Base-by-base conservation (phyloP, 2,329 filamentous ascomycete genomes). In the Botrytis squamosa region DNA sequence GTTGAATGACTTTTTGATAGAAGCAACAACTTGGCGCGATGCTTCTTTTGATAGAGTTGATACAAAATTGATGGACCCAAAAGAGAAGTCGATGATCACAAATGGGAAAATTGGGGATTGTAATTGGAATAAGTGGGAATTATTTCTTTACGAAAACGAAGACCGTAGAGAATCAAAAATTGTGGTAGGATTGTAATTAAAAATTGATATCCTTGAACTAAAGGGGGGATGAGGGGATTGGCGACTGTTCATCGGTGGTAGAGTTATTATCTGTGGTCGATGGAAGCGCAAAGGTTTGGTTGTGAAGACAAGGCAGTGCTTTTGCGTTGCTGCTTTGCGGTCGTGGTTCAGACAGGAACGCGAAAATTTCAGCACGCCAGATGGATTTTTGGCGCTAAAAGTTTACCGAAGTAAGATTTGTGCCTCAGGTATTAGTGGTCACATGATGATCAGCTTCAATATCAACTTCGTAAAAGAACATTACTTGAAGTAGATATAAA, bases 11-110 rank as follows among this genome's bases (percentile, higher is more conserved):
- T 76, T 80, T 79, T 78, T 77, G 73, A 65, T 75, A 78, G 77
- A 78, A 79, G 76, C 74, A 78, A 65, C 71, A 74, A 76, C 77
- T 81, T 80, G 78, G 80, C 80, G 80, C 80, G 80, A 80, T 75
- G 75, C 77, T 73, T 69, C 71, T 64, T 42, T 73, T 44, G 71
- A 73, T 73, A 69, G 46, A 60, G 71, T 62, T 70, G 68, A 70
- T 62, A 36, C 29, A 60, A 60, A 52, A 57, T 70, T 36, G 71
- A 70, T 73, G 71, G 40, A 70, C 40, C 65, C 40, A 73, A 70
- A 64, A 62, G 42, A 73, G 55, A 70, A 70, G 52, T 40, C 18
- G 66, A 70, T 57, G 71, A 73, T 70, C 71, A 68, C 71, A 72
- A 59, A 44, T 42, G 25, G 16, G 52, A 69, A 69, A 69, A 55